These are phyloP conservation scores for Trypanosomatidae sp. DNA, from an alignment of 208 protist species.

Conservation along the genomic window DNA sequence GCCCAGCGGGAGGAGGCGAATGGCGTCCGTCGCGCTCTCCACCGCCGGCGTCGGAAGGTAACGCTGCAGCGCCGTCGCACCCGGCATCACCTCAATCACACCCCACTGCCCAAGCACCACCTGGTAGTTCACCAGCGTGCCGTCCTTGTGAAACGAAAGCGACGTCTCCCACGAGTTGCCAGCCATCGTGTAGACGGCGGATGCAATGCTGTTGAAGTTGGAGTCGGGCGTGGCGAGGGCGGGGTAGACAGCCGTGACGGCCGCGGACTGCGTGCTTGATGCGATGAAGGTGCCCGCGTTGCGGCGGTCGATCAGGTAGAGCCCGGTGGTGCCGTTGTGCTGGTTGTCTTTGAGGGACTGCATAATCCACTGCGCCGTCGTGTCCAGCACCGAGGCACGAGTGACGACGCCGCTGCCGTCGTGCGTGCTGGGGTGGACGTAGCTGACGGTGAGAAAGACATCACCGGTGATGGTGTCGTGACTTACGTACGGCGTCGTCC, in stretches of 20 bases:
- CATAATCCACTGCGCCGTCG: constrained; percentile 33
- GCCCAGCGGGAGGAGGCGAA: constrained; percentile 41
- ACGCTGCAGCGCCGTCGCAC: constrained; percentile 34
- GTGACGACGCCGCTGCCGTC: constrained; percentile 22
- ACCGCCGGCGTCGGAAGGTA: constrained; percentile 54
- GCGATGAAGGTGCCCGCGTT: constrained; percentile 38
- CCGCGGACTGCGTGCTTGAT: constrained; percentile 13
- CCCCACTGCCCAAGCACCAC: constrained; percentile 45
- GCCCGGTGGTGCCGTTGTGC: constrained; percentile 34
- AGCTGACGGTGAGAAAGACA: constrained; percentile 27
- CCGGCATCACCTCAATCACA: constrained; percentile 56
- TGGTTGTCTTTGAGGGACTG: constrained; percentile 18
- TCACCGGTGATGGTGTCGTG: constrained; percentile 23
- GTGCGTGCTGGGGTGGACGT: constrained; percentile 36
- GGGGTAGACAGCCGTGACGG: constrained; percentile 24
- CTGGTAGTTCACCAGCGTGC: constrained; percentile 49
- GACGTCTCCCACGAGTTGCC: constrained; percentile 28
- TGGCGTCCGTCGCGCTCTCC: constrained; percentile 42
- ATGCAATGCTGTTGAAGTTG: constrained; percentile 36
- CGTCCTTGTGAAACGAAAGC: constrained; percentile 32
- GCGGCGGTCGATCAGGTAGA: constrained; percentile 51
- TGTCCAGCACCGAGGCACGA: constrained; percentile 35
- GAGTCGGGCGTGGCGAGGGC: constrained; percentile 32
- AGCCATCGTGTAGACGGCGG: constrained; percentile 24
- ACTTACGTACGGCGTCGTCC: constrained; percentile 43